Conservation (phyloP, 352 stramenopile species). For the Globisporangium cylindrosporum region DNA sequence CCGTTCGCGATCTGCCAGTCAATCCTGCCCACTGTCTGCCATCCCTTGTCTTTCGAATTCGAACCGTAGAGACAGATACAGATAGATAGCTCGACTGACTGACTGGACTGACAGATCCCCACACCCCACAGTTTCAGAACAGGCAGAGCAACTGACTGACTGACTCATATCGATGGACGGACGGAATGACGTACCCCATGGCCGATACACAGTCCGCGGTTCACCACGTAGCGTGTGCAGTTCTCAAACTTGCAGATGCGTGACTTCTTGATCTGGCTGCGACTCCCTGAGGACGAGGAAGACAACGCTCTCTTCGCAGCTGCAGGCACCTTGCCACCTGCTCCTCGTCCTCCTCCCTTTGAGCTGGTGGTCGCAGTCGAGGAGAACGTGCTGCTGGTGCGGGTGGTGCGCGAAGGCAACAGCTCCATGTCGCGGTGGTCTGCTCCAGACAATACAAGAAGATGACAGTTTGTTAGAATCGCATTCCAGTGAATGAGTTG, state of each 20-base stretch:
- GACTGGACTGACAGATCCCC: neutral
- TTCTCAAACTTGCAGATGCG: conserved; percentile 75
- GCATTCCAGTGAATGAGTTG: neutral
- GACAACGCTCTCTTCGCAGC: neutral
- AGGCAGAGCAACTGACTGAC: neutral
- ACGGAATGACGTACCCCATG: conserved; percentile 41
- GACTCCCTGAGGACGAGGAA: neutral
- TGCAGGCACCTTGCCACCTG: conserved; percentile 1
- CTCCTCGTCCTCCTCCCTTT: neutral
- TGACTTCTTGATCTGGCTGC: conserved; percentile 49
- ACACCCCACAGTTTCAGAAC: neutral
- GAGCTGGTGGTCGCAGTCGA: neutral
- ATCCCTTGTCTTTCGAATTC: neutral
- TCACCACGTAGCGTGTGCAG: conserved; percentile 75
- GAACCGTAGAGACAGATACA: neutral
- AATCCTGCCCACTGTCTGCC: neutral
- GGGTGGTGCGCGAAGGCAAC: neutral
- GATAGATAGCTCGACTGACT: neutral
- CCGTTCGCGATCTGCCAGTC: neutral
- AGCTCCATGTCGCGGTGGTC: neutral
- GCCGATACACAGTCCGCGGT: conserved; percentile 71
- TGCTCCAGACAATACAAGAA: neutral
- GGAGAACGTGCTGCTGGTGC: neutral
- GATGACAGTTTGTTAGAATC: neutral
- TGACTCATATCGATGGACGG: neutral